These are phyloP conservation scores for Trichomonascaceae sp. DNA, from an alignment of 1,139 yeast genomes.

Conservation along the genomic window DNA sequence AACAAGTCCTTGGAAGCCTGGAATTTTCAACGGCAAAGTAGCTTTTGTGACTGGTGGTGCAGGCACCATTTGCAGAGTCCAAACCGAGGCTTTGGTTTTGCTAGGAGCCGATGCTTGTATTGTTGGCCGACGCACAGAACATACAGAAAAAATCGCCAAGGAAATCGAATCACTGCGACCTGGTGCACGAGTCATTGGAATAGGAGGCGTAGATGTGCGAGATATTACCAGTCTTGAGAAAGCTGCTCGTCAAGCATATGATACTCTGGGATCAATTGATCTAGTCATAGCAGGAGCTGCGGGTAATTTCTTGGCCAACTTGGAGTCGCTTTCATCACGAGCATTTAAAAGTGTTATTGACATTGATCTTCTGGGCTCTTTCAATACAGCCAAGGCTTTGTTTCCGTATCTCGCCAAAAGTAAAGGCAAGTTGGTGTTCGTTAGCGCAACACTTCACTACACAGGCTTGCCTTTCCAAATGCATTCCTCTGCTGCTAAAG, in stretches of 20 bases:
- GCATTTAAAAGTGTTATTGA: slow-evolving; percentile 83
- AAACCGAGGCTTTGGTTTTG: slow-evolving; percentile 71
- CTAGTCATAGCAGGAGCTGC: slow-evolving; percentile 93
- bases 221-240: slow-evolving; percentile 47
- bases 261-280: slow-evolving; percentile 66
- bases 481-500: slow-evolving; percentile 91
- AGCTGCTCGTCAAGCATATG: slow-evolving; percentile 63
- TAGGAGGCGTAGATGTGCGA: slow-evolving; percentile 73
- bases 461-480: slow-evolving; percentile 80
- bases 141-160: slow-evolving; percentile 60
- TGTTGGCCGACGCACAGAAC: slow-evolving; percentile 64
- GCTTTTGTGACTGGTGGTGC: slow-evolving; percentile 94
- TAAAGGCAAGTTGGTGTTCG: slow-evolving; percentile 67
- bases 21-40: slow-evolving; percentile 71
- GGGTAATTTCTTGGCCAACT: slow-evolving; percentile 80
- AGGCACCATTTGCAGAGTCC: slow-evolving; percentile 85
- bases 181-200: slow-evolving; percentile 60
- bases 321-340: slow-evolving; percentile 69
- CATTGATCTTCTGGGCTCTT: slow-evolving; percentile 81
- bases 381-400: slow-evolving; percentile 78
- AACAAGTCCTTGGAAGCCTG: slow-evolving; percentile 44
- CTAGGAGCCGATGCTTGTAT: slow-evolving; percentile 86
- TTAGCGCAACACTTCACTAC: slow-evolving; percentile 82
- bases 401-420: slow-evolving; percentile 56
- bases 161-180: slow-evolving; percentile 53